Percentiles rank a stretch among this genome's conserved stretches.
Evolutionary conservation across 2,329 filamentous ascomycete species (phyloP).

Genomic region (Dactylellina parvicollis): DNA sequence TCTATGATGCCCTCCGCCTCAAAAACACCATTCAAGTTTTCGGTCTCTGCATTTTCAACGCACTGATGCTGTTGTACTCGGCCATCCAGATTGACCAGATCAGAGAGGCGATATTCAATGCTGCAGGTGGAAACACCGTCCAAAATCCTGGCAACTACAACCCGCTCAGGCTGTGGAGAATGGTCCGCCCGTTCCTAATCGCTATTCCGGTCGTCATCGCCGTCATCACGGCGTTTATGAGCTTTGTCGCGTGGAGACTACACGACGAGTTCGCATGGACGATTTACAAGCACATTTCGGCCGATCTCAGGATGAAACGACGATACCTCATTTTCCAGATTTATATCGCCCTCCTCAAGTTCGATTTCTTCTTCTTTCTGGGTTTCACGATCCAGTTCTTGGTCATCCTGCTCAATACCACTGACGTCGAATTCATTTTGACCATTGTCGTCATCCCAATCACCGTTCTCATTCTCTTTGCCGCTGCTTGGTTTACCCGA

Average conservation of each 20-base stretch:
- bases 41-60: slow-evolving; percentile 89
- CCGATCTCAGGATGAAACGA: slow-evolving; percentile 95
- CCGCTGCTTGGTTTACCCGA: slow-evolving; percentile 84
- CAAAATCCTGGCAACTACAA: slow-evolving; percentile 28
- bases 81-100: slow-evolving; percentile 94
- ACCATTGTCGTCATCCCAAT: slow-evolving; percentile 90
- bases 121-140: slow-evolving; percentile 61
- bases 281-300: slow-evolving; percentile 98
- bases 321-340: slow-evolving; percentile 97
- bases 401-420: slow-evolving; percentile 77
- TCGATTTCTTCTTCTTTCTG: slow-evolving; percentile 99
- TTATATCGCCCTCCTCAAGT: slow-evolving; percentile 96
- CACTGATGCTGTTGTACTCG: slow-evolving; percentile 90
- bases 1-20: slow-evolving; percentile 90
- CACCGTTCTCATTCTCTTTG: slow-evolving; percentile 86
- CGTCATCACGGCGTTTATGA: slow-evolving; percentile 76
- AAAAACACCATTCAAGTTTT: slow-evolving; percentile 99
- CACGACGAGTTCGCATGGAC: slow-evolving; percentile 99
- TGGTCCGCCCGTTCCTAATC: slow-evolving; percentile 79
- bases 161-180: slow-evolving; percentile 69
- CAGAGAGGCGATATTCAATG: slow-evolving; percentile 68
- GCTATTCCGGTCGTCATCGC: slow-evolving; percentile 87
- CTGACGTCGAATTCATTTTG: slow-evolving; percentile 79
- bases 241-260: slow-evolving; percentile 87
- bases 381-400: slow-evolving; percentile 98